A percentile compares a stretch with the other conserved stretches of the same genome.
Evolutionary conservation across 108 stramenopile genomes (phyloP).

Genomic region (Cyclotella baltica): DNA sequence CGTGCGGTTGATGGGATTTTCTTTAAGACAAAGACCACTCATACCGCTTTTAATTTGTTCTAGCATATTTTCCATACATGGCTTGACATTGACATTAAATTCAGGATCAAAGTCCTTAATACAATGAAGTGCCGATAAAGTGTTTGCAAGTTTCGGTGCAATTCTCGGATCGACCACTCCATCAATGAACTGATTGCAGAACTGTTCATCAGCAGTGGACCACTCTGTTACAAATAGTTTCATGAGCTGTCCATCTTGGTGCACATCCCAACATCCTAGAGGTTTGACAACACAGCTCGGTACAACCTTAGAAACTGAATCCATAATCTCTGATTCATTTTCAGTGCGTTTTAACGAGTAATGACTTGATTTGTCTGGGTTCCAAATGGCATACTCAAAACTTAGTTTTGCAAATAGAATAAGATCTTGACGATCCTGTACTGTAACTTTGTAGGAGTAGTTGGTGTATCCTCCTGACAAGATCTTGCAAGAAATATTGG

Average conservation of each 20-base stretch:
- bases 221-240: conserved; percentile 63
- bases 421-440: conserved; percentile 31
- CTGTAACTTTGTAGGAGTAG: conserved; percentile 43
- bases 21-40: not conserved
- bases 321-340: conserved; percentile 48
- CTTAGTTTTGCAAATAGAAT: conserved; percentile 44
- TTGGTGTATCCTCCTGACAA: conserved; percentile 44
- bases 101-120: conserved; percentile 47
- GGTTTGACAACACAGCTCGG: conserved; percentile 41
- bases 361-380: conserved; percentile 27
- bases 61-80: conserved; percentile 16
- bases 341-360: conserved; percentile 39
- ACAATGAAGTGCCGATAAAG: conserved; percentile 52
- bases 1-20: conserved; percentile 30
- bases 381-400: conserved; percentile 49
- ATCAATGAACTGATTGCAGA: no score
- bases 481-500: conserved; percentile 25
- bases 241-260: conserved; percentile 51
- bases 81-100: conserved; percentile 52
- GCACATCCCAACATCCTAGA: conserved; percentile 37
- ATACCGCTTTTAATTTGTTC: conserved; percentile 17
- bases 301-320: conserved; percentile 17
- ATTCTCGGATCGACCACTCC: conserved; percentile 60
- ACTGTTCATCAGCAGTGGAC: conserved; percentile 58
- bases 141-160: conserved; percentile 52